phyloP scores from a whole-genome alignment of 164 flowering plant genomes.

The Vitis labrusca region DNA sequence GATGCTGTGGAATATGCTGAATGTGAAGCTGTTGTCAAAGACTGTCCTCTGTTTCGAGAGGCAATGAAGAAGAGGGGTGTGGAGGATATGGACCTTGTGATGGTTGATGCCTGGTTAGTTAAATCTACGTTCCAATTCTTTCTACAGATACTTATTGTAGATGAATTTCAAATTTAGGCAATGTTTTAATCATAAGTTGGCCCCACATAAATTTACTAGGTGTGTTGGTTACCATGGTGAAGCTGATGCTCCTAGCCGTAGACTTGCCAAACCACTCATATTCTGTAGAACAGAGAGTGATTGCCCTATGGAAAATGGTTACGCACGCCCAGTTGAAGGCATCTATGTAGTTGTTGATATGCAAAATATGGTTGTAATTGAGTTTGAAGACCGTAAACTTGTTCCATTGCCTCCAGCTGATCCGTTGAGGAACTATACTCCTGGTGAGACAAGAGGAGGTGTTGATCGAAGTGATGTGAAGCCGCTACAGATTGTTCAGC shows the following conservation, averaged over 20 bases:
- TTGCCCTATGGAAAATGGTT: slow-evolving; percentile 95
- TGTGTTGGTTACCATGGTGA: slow-evolving; percentile 88
- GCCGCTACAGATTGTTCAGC: slow-evolving; percentile 81
- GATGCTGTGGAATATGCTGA: slow-evolving; percentile 96
- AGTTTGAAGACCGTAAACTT: slow-evolving; percentile 88
- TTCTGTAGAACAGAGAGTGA: slow-evolving; percentile 97
- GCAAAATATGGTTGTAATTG: slow-evolving; percentile 86
- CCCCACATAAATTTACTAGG: slow-evolving; percentile 39
- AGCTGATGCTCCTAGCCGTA: slow-evolving; percentile 81
- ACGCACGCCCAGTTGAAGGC: slow-evolving; percentile 96
- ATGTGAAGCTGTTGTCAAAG: slow-evolving; percentile 91
- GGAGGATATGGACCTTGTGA: slow-evolving; percentile 94
- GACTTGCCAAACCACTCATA: slow-evolving; percentile 91
- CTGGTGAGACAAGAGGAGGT: slow-evolving; percentile 88
- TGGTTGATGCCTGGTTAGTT: slow-evolving; percentile 93
- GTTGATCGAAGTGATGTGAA: slow-evolving; percentile 91
- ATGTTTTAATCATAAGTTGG: background rate
- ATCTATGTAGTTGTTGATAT: slow-evolving; percentile 79
- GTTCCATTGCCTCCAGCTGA: slow-evolving; percentile 94
- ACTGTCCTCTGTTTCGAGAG: slow-evolving; percentile 77
- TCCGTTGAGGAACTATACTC: slow-evolving; percentile 84
- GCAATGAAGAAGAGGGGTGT: slow-evolving; percentile 95
- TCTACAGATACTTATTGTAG: background rate
- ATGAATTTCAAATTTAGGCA: background rate
- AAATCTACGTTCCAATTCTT: background rate